Conservation (phyloP, 2,329 filamentous ascomycete species). For the Verticillium nubilum region DNA sequence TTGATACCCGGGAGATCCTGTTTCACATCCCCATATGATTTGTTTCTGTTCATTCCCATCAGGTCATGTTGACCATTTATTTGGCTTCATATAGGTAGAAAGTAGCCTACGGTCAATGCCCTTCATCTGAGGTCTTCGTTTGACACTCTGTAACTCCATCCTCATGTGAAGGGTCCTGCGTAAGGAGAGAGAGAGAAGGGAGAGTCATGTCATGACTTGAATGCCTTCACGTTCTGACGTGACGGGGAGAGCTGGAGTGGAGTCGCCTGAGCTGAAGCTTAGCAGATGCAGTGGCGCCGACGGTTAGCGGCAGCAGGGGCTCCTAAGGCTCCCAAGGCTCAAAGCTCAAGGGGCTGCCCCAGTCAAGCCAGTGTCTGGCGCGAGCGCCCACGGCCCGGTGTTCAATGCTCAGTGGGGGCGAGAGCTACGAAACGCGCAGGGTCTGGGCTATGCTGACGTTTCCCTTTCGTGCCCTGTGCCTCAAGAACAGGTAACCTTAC, state of each 20-base stretch:
- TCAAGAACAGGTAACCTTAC: not conserved
- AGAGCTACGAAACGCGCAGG: slow-evolving; percentile 79
- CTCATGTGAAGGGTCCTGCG: too few species aligned
- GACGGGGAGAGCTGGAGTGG: not conserved
- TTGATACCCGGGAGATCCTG: too few species aligned
- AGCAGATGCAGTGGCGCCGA: not conserved
- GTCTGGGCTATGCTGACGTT: slow-evolving; percentile 83
- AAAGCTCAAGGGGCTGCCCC: not conserved
- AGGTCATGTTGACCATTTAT: too few species aligned
- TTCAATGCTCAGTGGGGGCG: not conserved
- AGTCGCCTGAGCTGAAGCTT: not conserved
- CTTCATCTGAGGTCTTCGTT: too few species aligned
- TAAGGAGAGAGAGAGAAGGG: too few species aligned
- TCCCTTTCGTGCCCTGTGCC: slow-evolving; percentile 4
- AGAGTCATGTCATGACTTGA: not conserved
- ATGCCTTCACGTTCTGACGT: not conserved
- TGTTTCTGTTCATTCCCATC: too few species aligned
- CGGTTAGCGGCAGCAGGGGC: not conserved
- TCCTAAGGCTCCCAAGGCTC: not conserved
- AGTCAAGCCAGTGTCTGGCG: not conserved
- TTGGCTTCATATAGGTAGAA: too few species aligned
- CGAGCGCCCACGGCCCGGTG: not conserved
- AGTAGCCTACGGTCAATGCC: too few species aligned
- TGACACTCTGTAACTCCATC: too few species aligned
- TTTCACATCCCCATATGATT: too few species aligned